These are phyloP conservation scores for Anastatica hierochuntica DNA, from an alignment of 345 rosid genomes.

Conservation along the genomic window DNA sequence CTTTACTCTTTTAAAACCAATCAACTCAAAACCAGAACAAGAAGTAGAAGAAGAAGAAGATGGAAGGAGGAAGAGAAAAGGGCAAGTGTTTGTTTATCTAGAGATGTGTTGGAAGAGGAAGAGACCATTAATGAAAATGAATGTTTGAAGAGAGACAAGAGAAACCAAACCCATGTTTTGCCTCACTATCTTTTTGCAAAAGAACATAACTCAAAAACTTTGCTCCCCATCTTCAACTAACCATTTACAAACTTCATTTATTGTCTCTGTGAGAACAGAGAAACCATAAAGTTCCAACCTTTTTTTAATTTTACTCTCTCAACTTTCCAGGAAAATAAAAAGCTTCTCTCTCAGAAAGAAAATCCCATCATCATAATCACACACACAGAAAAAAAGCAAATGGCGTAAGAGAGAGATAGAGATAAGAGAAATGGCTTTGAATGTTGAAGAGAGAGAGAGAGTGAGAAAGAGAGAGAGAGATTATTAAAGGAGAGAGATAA, in stretches of 20 bases:
- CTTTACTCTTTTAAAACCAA: not conserved
- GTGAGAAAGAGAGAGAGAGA: too few species aligned
- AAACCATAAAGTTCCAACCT: slow-evolving; percentile 20
- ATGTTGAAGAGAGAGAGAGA: not conserved
- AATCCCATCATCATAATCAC: slow-evolving; percentile 20
- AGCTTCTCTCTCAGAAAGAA: too few species aligned
- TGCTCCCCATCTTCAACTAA: too few species aligned
- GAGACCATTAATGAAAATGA: slow-evolving; percentile 33
- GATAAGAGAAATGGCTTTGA: not conserved
- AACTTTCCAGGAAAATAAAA: too few species aligned
- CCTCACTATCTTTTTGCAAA: slow-evolving; percentile 28
- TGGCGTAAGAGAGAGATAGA: too few species aligned
- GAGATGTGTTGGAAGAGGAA: slow-evolving; percentile 18
- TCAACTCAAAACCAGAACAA: slow-evolving; percentile 1
- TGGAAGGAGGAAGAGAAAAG: not conserved
- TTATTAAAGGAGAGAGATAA: slow-evolving; percentile 17
- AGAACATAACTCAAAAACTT: too few species aligned
- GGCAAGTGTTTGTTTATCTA: not conserved
- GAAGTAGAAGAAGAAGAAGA: not conserved
- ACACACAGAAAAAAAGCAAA: too few species aligned
- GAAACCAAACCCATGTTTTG: slow-evolving; percentile 27
- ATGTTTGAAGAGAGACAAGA: slow-evolving; percentile 29
- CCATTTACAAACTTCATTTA: slow-evolving; percentile 22
- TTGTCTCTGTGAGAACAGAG: slow-evolving; percentile 12
- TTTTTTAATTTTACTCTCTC: too few species aligned